Base-by-base conservation (phyloP, 2,329 filamentous ascomycete genomes). In the Neospermospora avenae region DNA sequence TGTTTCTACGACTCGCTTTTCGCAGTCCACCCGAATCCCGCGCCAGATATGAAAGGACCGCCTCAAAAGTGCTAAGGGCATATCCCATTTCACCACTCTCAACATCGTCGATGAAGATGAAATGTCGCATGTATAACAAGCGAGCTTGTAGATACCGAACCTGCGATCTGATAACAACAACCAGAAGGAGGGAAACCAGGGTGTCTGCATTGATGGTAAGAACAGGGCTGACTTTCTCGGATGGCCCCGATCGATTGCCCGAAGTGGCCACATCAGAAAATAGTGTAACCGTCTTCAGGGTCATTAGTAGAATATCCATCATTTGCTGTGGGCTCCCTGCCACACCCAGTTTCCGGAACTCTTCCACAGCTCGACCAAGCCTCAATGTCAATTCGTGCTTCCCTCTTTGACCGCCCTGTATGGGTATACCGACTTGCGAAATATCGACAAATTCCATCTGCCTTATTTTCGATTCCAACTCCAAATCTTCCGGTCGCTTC, bases 71-170 rank as follows among this genome's bases (percentile, higher is more conserved):
- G 74, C 93, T 98, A 54, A 99, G 76, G 0, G 93, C 93, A 74
- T 99, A 99, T 8, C 95, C 95, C 80, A 96, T 88, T 76, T 99
- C 95, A 52, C 95, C 95, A 63, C 87, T 96, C 67, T 99, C 95
- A 8, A 99, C 92, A 75, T 99, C 95, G 68, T 98, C 95, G 54
- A 96, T 93, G 74, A 96, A 99, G 67, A 97, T 95, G 71, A 97
- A 99, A 70, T 96, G 91, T 45, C 93, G 89, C 81, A 98, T 96
- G 73, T 98, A 99, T n/a, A 89, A 81, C 49, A 99, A 78, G 20
- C 93, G 84, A 3, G 95, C 92, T 69, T 96, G 91, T 8, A 99
- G 79, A 74, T 97, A 88, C 60, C 90, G 86, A 25, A 96, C 86
- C 62, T 95, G 90, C 11, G 93, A 91, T 64, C 93, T 84, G 62